Conservation (phyloP, 805 yeast genomes). For the Pichia rugopelliculosa region DNA sequence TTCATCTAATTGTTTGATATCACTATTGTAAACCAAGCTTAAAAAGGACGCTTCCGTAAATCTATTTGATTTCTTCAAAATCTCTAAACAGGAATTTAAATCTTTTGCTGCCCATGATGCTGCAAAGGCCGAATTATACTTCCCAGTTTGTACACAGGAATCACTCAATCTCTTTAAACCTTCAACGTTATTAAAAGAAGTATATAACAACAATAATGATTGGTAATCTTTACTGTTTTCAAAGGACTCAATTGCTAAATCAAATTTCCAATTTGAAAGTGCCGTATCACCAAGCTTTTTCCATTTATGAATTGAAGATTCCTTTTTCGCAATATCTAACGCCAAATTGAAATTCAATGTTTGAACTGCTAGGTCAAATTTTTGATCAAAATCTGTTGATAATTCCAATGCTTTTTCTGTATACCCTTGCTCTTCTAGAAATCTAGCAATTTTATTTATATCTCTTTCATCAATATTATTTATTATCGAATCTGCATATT, state of each 20-base stretch:
- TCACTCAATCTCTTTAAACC: slow-evolving; percentile 59
- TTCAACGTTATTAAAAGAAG: slow-evolving; percentile 65
- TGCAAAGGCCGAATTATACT: slow-evolving; percentile 84
- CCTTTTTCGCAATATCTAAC: slow-evolving; percentile 50
- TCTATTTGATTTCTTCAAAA: slow-evolving; percentile 63
- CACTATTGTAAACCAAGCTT: slow-evolving; percentile 60
- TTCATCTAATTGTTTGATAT: slow-evolving; percentile 32
- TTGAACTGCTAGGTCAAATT: slow-evolving; percentile 79
- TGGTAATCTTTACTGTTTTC: slow-evolving; percentile 74
- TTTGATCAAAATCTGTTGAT: slow-evolving; percentile 83
- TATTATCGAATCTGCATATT: slow-evolving; percentile 62
- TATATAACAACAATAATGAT: slow-evolving; percentile 71
- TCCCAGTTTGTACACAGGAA: slow-evolving; percentile 63
- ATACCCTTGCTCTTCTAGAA: slow-evolving; percentile 89
- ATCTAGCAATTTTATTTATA: slow-evolving; percentile 74
- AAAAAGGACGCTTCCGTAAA: slow-evolving; percentile 80
- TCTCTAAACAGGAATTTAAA: slow-evolving; percentile 49
- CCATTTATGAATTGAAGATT: slow-evolving; percentile 69
- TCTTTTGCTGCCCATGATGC: slow-evolving; percentile 86
- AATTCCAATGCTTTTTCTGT: slow-evolving; percentile 75
- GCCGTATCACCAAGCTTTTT: slow-evolving; percentile 86
- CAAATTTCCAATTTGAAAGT: slow-evolving; percentile 67
- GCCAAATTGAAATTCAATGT: slow-evolving; percentile 71
- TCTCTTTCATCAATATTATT: slow-evolving; percentile 61
- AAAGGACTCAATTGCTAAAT: slow-evolving; percentile 73